Evolutionary conservation across 2,329 filamentous ascomycete genomes (phyloP), one percentile per base, ranked within the genome.

Genomic region (Bipolaris sorokiniana): DNA sequence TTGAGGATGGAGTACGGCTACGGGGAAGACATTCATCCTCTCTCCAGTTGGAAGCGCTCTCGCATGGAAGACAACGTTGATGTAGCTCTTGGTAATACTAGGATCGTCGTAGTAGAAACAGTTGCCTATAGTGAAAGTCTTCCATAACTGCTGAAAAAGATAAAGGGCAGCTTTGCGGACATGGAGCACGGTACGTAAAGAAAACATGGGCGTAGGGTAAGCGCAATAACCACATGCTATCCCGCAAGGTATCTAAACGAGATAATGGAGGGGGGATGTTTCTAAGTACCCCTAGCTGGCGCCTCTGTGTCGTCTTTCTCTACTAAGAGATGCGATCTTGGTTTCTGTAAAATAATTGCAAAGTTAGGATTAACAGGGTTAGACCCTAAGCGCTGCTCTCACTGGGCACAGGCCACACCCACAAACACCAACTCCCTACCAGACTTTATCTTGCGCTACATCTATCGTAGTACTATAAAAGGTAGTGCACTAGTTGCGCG

Each of bases 381-480:
- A 42, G 9, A 10, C 41, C 41, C 41, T 44, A 44, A 44, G 41
- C 41, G 41, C 41, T 3, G 13, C 41, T 44, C 41, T 44, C 15
- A 44, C 11, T 44, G 16, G 7, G 41, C 41, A 44, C 41, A 44
- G 41, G 41, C 20, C 7, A 44, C 41, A 26, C 41, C 41, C n/a
- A 44, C 20, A 7, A 44, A 44, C 41, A 44, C 41, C 26, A 44
- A 44, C 41, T 44, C 41, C 15, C 41, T 44, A 26, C 16, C 4
- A 44, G 41, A 44, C 41, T 44, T 44, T 26, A 44, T 44, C 41
- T 44, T 28, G 15, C 41, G 20, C 41, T 44, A 44, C 9, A 44
- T 44, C 18, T 44, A 15, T 44, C n/a, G 26, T 44, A 44, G 18
- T 26, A 44, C n/a, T 26, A 13, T 22, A 44, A 44, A 44, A 44